Base-by-base conservation (phyloP, 495 filamentous ascomycete genomes). In the Penicillium coprophilum region DNA sequence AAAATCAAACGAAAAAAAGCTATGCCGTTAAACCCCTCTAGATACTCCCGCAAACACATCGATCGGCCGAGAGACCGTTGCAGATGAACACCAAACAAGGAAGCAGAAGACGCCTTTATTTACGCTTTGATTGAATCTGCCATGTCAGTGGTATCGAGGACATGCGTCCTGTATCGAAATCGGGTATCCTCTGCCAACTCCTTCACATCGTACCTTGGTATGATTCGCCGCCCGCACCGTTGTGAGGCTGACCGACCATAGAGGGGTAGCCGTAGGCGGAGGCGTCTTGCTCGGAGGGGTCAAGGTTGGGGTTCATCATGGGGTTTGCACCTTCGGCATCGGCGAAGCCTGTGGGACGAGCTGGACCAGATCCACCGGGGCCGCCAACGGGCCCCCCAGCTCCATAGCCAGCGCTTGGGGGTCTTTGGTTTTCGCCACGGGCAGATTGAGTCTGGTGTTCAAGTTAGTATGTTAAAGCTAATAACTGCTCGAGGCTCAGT, bases 351-450 rank as follows among this genome's bases (percentile, higher is more conserved):
- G 72, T 66, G 6, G 77, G 67, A 48, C 79, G 77, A 24, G 78
- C 72, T 55, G 77, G 76, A 36, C 72, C 70, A 48, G 75, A 77
- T 46, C 69, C 68, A 49, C 19, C 38, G 4, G 52, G 15, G 49
- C 78, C 75, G 28, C 81, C 80, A 20, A 77, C 74, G 28, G 76
- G 71, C 13, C 77, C 76, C 53, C 74, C 73, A 34, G 73, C 70
- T 40, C 80, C 82, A 62, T 87, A 89, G 20, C 86, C 86, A 65
- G 88, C 87, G 72, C 87, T 89, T 44, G 76, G 76, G 45, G 88
- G 87, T 55, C 86, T 79, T 69, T 87, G 85, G 67, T 84, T 86
- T 31, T 92, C 89, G 47, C 86, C 85, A 64, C 88, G 79, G 61
- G 88, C 86, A 38, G 88, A 87, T 76, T 91, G 88, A 31, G 87